Evolutionary conservation across 116 monocot genomes (phyloP).

Genomic region (Trichopus zeylanicus): DNA sequence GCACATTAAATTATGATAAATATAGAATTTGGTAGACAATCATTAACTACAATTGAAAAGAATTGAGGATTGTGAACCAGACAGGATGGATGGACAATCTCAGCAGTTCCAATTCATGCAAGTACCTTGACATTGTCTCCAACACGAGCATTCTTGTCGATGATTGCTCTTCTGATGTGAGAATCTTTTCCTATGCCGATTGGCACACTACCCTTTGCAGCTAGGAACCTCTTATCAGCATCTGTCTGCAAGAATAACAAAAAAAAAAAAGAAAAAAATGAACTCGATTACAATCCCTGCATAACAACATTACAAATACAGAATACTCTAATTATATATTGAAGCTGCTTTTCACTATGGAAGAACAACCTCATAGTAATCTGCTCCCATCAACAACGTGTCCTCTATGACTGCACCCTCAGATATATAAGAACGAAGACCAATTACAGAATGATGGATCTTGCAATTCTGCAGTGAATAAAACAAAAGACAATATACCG

Average conservation of each 20-base stretch:
- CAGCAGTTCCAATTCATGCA: background rate
- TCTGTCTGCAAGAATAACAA: constrained; percentile 53
- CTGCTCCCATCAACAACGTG: constrained; percentile 91
- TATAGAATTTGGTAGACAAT: no score
- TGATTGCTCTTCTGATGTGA: constrained; percentile 86
- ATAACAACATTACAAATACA: no score
- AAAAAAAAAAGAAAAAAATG: constrained; percentile 2
- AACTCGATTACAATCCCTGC: no score
- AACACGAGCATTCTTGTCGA: constrained; percentile 94
- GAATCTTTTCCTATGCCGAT: constrained; percentile 89
- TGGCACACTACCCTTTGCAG: constrained; percentile 65
- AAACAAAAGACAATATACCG: background rate
- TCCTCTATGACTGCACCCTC: constrained; percentile 95
- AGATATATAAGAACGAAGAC: constrained; percentile 87
- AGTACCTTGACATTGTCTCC: constrained; percentile 93
- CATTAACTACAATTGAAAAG: no score
- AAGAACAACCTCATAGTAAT: constrained; percentile 89
- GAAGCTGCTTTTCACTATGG: background rate
- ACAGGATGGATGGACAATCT: background rate
- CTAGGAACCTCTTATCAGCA: constrained; percentile 58
- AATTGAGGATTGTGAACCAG: no score
- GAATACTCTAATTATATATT: no score
- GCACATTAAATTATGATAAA: no score
- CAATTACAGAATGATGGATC: constrained; percentile 90
- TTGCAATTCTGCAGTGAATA: constrained; percentile 68